These are phyloP conservation scores for Eutrema salsugineum DNA, from an alignment of 441 rosid species.

Conservation along the genomic window DNA sequence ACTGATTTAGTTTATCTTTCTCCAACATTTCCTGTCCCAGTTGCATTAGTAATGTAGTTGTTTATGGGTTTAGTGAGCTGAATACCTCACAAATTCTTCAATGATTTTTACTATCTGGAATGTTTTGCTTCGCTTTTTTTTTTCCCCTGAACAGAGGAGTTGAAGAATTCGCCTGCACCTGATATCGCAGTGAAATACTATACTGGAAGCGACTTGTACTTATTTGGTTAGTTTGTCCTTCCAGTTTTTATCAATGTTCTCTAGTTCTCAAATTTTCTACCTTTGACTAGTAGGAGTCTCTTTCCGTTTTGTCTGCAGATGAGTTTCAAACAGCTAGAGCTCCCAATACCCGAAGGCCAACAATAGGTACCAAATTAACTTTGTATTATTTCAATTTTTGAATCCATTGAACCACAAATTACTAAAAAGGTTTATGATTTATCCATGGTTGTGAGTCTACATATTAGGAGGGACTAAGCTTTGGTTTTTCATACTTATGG, in stretches of 20 bases:
- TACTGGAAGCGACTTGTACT: conserved; percentile 78
- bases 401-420: background rate
- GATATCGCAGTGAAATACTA: conserved; percentile 84
- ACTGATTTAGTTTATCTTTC: background rate
- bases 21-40: background rate
- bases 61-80: background rate
- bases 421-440: background rate
- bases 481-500: background rate
- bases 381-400: background rate
- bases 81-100: background rate
- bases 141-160: conserved; percentile 46
- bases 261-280: background rate
- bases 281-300: background rate
- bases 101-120: background rate
- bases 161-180: conserved; percentile 80
- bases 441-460: conserved; percentile 7
- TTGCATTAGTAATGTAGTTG: background rate
- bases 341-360: conserved; percentile 82
- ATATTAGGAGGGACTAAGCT: background rate
- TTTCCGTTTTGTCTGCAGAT: conserved; percentile 43
- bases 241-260: background rate
- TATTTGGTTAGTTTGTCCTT: conserved; percentile 57
- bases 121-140: background rate
- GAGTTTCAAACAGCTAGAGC: conserved; percentile 89
- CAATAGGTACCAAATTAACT: conserved; percentile 50